phyloP scores from a whole-genome alignment of 2,329 filamentous ascomycete species.

The Fusarium buharicum region DNA sequence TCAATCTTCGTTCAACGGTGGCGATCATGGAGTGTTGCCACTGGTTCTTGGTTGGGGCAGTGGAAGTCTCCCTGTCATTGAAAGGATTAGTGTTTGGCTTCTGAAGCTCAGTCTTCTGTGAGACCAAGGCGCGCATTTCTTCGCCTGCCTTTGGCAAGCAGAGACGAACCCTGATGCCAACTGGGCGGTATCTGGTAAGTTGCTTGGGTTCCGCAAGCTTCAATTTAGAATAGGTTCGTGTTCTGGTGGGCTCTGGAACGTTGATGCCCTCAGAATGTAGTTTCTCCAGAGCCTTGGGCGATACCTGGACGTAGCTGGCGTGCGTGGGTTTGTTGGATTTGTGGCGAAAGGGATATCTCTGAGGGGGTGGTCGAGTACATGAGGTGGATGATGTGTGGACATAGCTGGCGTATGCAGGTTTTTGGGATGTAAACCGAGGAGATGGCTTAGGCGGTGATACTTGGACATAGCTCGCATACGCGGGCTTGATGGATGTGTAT shows the following conservation, averaged over 20 bases:
- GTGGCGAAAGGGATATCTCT: neutral
- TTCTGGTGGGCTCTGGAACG: conserved; percentile 12
- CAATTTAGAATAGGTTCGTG: conserved; percentile 6
- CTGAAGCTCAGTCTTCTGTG: neutral
- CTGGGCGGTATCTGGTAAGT: neutral
- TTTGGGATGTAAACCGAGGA: too few relatives aligned
- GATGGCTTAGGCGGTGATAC: conserved; percentile 10
- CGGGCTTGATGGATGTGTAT: conserved; percentile 15
- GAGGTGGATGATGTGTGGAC: neutral
- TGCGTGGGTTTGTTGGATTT: conserved; percentile 20
- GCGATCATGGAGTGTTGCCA: conserved; percentile 19
- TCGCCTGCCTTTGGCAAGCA: neutral
- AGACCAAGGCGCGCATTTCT: neutral
- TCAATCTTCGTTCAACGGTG: conserved; percentile 13
- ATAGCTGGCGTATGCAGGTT: too few relatives aligned
- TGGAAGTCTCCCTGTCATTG: neutral
- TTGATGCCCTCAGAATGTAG: conserved; percentile 8
- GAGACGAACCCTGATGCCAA: neutral
- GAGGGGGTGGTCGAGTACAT: neutral
- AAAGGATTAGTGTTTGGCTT: neutral
- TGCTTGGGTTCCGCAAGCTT: neutral
- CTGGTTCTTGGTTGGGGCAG: conserved; percentile 6
- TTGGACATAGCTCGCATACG: conserved; percentile 22
- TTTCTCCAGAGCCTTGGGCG: conserved; percentile 25
- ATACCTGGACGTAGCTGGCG: conserved; percentile 27